Percentiles rank a stretch among this genome's conserved stretches.
phyloP scores from a whole-genome alignment of 139 green algal genomes.

The Chlamydomonas applanata region DNA sequence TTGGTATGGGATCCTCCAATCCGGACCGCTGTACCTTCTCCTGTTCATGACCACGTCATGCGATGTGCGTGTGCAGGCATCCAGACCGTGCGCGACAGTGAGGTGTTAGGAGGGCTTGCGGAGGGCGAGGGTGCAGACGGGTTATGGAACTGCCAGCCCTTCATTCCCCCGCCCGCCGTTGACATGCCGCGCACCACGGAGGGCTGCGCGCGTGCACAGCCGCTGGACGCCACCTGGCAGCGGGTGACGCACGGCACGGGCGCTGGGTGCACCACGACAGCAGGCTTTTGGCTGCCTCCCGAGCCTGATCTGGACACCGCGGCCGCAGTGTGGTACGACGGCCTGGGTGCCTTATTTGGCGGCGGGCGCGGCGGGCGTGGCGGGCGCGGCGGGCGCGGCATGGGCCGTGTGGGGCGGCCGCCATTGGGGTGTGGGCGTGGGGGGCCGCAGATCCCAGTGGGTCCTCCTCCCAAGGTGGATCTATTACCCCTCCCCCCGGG shows the following conservation, averaged over 20 bases:
- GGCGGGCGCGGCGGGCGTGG: background rate
- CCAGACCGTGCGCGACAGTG: constrained; percentile 28
- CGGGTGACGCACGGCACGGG: constrained; percentile 51
- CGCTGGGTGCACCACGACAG: constrained; percentile 37
- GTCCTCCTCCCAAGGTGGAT: constrained; percentile 38
- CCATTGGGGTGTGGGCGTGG: no score
- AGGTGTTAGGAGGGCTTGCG: background rate
- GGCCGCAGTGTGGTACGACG: background rate
- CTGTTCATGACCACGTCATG: no score
- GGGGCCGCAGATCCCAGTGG: background rate
- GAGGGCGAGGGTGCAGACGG: constrained; percentile 18
- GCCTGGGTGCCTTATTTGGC: no score
- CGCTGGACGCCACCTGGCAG: constrained; percentile 18
- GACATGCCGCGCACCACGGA: constrained; percentile 27
- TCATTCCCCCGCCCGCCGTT: constrained; percentile 48
- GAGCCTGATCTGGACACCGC: constrained; percentile 5
- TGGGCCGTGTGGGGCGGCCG: background rate
- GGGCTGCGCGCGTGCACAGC: constrained; percentile 62
- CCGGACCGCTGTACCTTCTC: no score
- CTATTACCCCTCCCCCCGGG: constrained; percentile 66
- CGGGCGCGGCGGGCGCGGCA: background rate
- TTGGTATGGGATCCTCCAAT: no score
- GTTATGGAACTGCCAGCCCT: constrained; percentile 80
- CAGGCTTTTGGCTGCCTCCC: constrained; percentile 58
- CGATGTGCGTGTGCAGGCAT: no score